Percentiles rank a stretch among this genome's conserved stretches.
phyloP scores from a whole-genome alignment of 164 flowering plant genomes.

The Paratinospora sagittata region DNA sequence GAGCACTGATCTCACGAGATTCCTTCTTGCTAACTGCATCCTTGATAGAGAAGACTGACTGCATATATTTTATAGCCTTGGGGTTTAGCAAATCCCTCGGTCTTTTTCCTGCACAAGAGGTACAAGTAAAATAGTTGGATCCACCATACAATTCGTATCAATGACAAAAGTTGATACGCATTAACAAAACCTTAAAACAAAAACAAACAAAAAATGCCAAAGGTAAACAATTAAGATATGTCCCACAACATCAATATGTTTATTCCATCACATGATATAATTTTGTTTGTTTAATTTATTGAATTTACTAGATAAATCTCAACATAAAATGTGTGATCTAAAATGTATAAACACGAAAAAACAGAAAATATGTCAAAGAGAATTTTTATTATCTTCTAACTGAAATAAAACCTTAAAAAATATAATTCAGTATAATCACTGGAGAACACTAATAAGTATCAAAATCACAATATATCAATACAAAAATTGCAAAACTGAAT shows the following conservation, averaged over 20 bases:
- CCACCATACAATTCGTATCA: not conserved
- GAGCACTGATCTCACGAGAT: slow-evolving; percentile 88
- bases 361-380: not conserved
- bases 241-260: not conserved
- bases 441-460: not conserved
- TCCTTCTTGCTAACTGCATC: slow-evolving; percentile 93
- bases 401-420: not conserved
- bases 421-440: not conserved
- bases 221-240: not conserved
- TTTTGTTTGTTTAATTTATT: not conserved
- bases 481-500: not conserved
- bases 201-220: not conserved
- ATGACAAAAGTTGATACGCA: not conserved
- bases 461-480: not conserved
- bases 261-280: not conserved
- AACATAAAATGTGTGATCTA: not conserved
- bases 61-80: slow-evolving; percentile 90
- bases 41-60: slow-evolving; percentile 72
- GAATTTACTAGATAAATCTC: not conserved
- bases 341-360: not conserved
- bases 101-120: slow-evolving; percentile 65
- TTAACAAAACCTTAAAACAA: no score
- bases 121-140: not conserved
- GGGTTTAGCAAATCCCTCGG: slow-evolving; percentile 95
- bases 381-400: not conserved